Percentiles rank a stretch among this genome's conserved stretches.
phyloP scores from a whole-genome alignment of 768 basidiomycete species.

The Steccherinum ochraceum region DNA sequence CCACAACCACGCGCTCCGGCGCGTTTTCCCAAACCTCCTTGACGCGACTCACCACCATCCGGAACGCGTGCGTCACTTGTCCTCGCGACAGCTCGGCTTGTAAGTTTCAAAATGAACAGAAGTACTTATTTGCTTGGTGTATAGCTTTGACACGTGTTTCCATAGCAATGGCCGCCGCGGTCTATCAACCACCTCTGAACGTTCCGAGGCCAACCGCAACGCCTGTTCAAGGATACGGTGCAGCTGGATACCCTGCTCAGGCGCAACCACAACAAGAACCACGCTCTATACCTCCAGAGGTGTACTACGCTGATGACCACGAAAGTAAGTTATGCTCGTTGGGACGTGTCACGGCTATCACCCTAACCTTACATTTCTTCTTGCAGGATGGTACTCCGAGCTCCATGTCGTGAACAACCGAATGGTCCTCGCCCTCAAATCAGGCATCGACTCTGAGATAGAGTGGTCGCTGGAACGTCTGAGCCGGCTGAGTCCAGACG shows the following conservation, averaged over 20 bases:
- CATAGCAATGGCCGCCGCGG: not conserved
- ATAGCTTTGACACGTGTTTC: not conserved
- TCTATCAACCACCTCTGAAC: not conserved
- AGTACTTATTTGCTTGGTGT: no score
- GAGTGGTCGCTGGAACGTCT: constrained; percentile 89
- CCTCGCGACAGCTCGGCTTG: no score
- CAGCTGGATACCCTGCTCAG: not conserved
- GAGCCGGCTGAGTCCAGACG: constrained; percentile 72
- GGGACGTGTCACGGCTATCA: no score
- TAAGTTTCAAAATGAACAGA: no score
- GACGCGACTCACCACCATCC: no score
- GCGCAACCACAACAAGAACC: not conserved
- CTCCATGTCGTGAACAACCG: constrained; percentile 66
- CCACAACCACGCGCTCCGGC: no score
- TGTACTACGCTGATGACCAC: constrained; percentile 60
- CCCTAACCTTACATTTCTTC: no score
- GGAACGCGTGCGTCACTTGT: no score
- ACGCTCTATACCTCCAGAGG: constrained; percentile 28
- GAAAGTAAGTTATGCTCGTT: constrained; percentile 65
- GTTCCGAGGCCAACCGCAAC: not conserved
- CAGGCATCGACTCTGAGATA: constrained; percentile 75
- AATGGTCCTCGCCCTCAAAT: constrained; percentile 85
- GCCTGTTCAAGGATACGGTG: not conserved
- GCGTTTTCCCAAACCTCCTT: no score
- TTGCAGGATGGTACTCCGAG: constrained; percentile 85